Evolutionary conservation across 495 filamentous ascomycete species (phyloP).

Genomic region (Pseudomonodictys pantanalensis): DNA sequence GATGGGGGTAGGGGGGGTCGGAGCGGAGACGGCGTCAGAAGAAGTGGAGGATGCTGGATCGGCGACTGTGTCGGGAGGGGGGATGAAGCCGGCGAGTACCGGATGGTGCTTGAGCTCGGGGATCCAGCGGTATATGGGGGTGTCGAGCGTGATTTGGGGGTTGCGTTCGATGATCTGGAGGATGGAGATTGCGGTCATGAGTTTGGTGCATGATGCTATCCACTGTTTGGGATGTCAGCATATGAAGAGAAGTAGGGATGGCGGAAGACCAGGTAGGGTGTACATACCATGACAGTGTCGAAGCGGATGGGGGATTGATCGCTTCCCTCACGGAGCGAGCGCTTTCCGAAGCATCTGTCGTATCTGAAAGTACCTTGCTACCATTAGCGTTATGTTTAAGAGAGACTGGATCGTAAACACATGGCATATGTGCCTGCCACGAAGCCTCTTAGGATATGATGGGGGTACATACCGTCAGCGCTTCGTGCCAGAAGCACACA

Average conservation of each 20-base stretch:
- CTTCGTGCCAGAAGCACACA: slow-evolving; percentile 16
- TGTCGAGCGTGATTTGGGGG: slow-evolving; percentile 21
- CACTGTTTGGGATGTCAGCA: not conserved
- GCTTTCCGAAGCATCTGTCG: slow-evolving; percentile 15
- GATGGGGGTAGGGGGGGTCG: too few relatives aligned
- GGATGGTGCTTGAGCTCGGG: slow-evolving; percentile 34
- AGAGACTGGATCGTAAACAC: not conserved
- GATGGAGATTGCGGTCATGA: slow-evolving; percentile 29
- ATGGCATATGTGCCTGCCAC: too few relatives aligned
- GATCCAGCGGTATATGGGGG: slow-evolving; percentile 1
- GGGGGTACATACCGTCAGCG: slow-evolving; percentile 22
- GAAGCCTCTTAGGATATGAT: too few relatives aligned
- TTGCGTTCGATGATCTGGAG: slow-evolving; percentile 32
- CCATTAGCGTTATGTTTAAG: not conserved
- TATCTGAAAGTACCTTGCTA: slow-evolving; percentile 11
- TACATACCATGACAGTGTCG: slow-evolving; percentile 7
- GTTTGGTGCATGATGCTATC: slow-evolving; percentile 34
- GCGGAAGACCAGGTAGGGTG: not conserved
- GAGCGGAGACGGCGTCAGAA: too few relatives aligned
- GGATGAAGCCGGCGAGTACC: slow-evolving; percentile 35
- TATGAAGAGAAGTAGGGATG: not conserved
- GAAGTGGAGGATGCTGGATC: too few relatives aligned
- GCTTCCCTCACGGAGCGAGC: slow-evolving; percentile 1
- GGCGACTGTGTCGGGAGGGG: slow-evolving; percentile 13
- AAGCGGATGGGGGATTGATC: slow-evolving; percentile 12